Evolutionary conservation across 192 early-diverging fungal genomes (phyloP), one percentile per base, ranked within the genome.

Genomic region (Podila epigama): DNA sequence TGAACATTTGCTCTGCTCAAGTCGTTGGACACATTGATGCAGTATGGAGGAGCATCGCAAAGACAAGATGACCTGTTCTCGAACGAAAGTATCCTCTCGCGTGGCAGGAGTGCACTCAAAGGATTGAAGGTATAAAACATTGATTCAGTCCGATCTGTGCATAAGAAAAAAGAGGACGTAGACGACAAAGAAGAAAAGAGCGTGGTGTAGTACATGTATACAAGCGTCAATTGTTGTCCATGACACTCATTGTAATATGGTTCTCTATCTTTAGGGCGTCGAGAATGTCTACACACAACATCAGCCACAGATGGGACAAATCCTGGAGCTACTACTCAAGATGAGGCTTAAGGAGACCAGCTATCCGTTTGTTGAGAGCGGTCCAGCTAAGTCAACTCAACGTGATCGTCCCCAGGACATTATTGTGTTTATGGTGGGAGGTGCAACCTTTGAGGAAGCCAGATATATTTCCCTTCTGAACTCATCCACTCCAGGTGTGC

Each of bases 221-320:
- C n/a, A n/a, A n/a, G n/a, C n/a, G n/a, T n/a, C n/a, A n/a, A 1
- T 59, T 36, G 27, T 40, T 12, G 58, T 6, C 37, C 2, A 40
- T 59, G 36, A 2, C 15, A 16, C 5, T 1, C 6, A 6, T 2
- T 39, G 25, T 32, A 36, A 4, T 50, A 10, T 36, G 3, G 1
- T 50, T 32, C 8, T 58, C 15, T 8, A 56, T 16, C 3, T 2
- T 48, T 75, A 92, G 85, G 98, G 95, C 11, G 95, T 96, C 28
- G 98, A 99, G 63, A 99, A 99, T 69, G 97, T 99, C 10, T 99
- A 99, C 69, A 98, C 97, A 18, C 96, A 97, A 70, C 97, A 99
- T 72, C 86, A 85, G 25, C 96, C 98, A 20, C 87, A 90, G n/a
- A 66, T 99, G 42, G 89, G 87, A 0, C 89, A 92, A 25, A 94